Percentiles rank a stretch among this genome's conserved stretches.
Conservation (phyloP, 768 basidiomycete species). For the Rhizopogon vesiculosus region DNA sequence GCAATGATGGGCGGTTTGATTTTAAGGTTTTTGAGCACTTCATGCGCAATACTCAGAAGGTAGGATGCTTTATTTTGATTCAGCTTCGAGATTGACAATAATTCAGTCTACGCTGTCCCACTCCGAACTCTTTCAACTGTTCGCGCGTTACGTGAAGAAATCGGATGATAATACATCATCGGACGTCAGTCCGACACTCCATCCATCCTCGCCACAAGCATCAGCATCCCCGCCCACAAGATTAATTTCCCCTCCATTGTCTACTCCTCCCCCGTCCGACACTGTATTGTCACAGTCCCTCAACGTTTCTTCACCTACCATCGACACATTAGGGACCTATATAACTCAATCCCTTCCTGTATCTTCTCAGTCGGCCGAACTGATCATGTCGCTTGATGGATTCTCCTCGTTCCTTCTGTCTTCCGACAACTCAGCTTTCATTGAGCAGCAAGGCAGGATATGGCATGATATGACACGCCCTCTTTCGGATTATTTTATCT, state of each 20-base stretch:
- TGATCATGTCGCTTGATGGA: constrained; percentile 46
- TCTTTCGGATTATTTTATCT: constrained; percentile 83
- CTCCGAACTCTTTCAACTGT: constrained; percentile 30
- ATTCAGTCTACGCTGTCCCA: constrained; percentile 31
- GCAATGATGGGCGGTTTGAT: constrained; percentile 29
- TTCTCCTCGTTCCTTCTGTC: constrained; percentile 83
- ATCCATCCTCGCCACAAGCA: not conserved
- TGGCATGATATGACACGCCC: constrained; percentile 89
- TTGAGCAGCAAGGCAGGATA: constrained; percentile 46
- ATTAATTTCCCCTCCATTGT: not conserved
- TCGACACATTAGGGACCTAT: not conserved
- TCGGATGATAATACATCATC: not conserved
- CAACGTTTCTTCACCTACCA: not conserved
- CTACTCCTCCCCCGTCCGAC: constrained; percentile 6
- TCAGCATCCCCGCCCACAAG: not conserved
- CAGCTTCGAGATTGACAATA: constrained; percentile 7
- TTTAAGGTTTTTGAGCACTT: constrained; percentile 43
- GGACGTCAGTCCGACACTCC: not conserved
- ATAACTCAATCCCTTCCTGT: not conserved
- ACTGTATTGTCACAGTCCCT: not conserved
- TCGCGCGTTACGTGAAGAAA: constrained; percentile 29
- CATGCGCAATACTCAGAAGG: constrained; percentile 50
- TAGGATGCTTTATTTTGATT: constrained; percentile 13
- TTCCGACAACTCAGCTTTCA: constrained; percentile 62
- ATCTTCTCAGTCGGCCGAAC: constrained; percentile 3